These are phyloP conservation scores for Tolypocladium tropicale DNA, from an alignment of 2,329 filamentous ascomycete genomes.

Conservation along the genomic window DNA sequence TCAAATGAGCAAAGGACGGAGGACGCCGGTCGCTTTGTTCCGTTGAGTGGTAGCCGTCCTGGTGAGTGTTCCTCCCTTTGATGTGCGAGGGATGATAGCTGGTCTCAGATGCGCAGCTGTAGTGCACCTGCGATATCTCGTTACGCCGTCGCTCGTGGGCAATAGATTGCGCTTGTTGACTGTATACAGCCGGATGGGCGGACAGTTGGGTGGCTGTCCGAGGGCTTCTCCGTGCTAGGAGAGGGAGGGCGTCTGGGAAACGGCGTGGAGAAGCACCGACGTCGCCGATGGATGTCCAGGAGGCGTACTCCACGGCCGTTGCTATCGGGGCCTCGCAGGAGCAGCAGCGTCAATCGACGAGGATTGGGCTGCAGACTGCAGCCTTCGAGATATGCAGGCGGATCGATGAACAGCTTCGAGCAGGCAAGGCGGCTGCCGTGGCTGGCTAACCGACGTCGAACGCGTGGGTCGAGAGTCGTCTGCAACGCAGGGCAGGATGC, in stretches of 20 bases:
- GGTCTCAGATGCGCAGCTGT: conserved; percentile 6
- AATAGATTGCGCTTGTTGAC: neutral
- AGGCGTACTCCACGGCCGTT: conserved; percentile 1
- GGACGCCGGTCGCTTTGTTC: neutral
- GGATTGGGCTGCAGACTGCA: neutral
- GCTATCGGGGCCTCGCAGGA: neutral
- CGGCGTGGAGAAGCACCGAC: neutral
- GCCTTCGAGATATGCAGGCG: neutral
- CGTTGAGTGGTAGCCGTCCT: conserved; percentile 1
- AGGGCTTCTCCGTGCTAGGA: neutral
- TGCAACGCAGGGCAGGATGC: neutral
- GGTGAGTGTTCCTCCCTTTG: conserved; percentile 5
- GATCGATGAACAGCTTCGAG: neutral
- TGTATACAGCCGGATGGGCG: neutral
- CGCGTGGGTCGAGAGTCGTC: conserved; percentile 1
- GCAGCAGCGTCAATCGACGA: neutral
- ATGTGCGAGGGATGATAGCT: conserved; percentile 1
- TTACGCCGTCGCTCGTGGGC: neutral
- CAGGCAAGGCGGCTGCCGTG: conserved; percentile 1
- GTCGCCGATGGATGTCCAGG: neutral
- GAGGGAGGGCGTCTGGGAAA: neutral
- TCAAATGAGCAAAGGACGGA: conserved; percentile 1
- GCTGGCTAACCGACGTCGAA: neutral
- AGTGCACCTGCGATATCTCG: conserved; percentile 5
- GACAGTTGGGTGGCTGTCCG: neutral